Conservation (phyloP, 139 green algal species). For the Spirogloea muscicola region DNA sequence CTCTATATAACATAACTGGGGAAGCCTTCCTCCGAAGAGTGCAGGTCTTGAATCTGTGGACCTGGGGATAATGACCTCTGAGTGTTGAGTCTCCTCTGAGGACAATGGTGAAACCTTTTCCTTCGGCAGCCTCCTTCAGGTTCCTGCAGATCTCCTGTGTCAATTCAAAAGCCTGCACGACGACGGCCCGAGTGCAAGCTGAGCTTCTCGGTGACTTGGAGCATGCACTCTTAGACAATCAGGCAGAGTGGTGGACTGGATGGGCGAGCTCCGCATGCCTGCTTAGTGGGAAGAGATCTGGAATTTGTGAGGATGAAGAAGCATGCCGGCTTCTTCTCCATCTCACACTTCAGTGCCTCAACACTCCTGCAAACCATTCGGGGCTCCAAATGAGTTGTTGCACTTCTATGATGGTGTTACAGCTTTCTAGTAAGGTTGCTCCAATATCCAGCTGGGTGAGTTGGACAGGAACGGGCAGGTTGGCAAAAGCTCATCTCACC, state of each 20-base stretch:
- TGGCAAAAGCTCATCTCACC: slow-evolving; percentile 13
- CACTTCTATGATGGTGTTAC: background rate
- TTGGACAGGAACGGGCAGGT: background rate
- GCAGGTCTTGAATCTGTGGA: no score
- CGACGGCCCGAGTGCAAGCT: no score
- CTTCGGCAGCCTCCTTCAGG: slow-evolving; percentile 21
- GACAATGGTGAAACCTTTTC: slow-evolving; percentile 29
- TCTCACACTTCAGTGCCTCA: slow-evolving; percentile 29
- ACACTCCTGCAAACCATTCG: slow-evolving; percentile 29
- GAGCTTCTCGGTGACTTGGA: no score
- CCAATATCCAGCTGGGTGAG: background rate
- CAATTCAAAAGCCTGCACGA: slow-evolving; percentile 26
- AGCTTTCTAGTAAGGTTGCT: no score
- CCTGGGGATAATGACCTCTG: slow-evolving; percentile 51
- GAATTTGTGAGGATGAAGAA: slow-evolving; percentile 55
- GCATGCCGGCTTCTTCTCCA: slow-evolving; percentile 14
- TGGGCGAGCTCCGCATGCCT: no score
- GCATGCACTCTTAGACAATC: no score
- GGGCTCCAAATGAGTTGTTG: background rate
- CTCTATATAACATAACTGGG: no score
- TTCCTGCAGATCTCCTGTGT: slow-evolving; percentile 53
- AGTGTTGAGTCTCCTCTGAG: slow-evolving; percentile 52
- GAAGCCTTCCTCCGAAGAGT: no score
- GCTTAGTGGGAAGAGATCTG: slow-evolving; percentile 25
- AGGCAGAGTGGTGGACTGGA: no score